phyloP scores from a whole-genome alignment of 1,139 yeast genomes.

The Sporopachydermia cereana region DNA sequence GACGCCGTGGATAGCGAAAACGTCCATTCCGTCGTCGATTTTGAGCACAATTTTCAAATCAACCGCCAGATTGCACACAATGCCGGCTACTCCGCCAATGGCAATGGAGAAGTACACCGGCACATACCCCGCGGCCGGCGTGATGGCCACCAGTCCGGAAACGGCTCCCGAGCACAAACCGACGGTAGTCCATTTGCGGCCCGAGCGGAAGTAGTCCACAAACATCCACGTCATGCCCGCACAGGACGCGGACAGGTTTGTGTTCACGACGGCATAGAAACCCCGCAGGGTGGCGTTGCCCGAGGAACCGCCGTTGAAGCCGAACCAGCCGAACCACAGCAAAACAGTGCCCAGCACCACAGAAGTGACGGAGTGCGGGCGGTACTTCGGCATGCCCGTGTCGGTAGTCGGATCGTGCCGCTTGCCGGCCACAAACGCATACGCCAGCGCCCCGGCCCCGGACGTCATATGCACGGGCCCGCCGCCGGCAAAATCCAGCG shows the following conservation, averaged over 20 bases:
- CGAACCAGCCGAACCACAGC: conserved; percentile 98
- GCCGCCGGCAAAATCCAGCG: conserved; percentile 94
- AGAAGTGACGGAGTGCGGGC: conserved; percentile 83
- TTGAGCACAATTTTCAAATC: conserved; percentile 60
- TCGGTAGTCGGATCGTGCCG: conserved; percentile 72
- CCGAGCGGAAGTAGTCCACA: conserved; percentile 79
- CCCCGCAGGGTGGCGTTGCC: conserved; percentile 87
- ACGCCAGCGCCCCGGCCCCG: conserved; percentile 90
- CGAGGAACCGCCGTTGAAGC: conserved; percentile 95
- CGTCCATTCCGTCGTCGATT: conserved; percentile 94
- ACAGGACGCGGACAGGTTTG: conserved; percentile 83
- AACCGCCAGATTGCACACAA: conserved; percentile 73
- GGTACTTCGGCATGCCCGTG: conserved; percentile 70
- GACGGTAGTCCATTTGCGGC: conserved; percentile 88
- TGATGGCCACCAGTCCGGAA: conserved; percentile 90
- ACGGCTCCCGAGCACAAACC: conserved; percentile 91
- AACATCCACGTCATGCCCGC: conserved; percentile 94
- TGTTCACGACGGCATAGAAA: conserved; percentile 86
- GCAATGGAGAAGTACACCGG: conserved; percentile 82
- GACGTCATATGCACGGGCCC: conserved; percentile 95
- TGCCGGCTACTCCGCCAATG: conserved; percentile 72
- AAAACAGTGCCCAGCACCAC: conserved; percentile 90
- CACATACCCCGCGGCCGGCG: conserved; percentile 95
- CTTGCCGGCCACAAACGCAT: conserved; percentile 83
- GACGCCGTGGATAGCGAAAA: conserved; percentile 85